These are phyloP conservation scores for Coniferiporia sulphurascens DNA, from an alignment of 1,284 basidiomycete genomes.

Conservation along the genomic window DNA sequence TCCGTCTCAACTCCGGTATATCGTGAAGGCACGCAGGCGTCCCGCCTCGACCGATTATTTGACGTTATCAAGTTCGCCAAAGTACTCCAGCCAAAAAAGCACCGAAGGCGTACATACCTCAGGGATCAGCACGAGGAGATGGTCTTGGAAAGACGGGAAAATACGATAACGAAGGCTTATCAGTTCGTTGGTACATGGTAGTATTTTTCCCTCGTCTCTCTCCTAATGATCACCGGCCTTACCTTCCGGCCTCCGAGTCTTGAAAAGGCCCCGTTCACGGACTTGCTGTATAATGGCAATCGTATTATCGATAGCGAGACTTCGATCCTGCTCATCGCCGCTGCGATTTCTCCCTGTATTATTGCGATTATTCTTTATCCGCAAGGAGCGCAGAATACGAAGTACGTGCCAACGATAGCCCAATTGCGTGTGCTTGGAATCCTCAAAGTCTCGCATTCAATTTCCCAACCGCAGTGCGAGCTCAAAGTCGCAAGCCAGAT, in stretches of 20 bases:
- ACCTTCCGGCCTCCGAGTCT: conserved; percentile 65
- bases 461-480: conserved; percentile 74
- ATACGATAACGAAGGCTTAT: too few species aligned
- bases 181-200: too few species aligned
- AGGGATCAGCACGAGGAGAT: conserved; percentile 16
- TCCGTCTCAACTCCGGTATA: conserved; percentile 7
- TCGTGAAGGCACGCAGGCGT: conserved; percentile 10
- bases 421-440: conserved; percentile 94
- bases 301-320: conserved; percentile 29
- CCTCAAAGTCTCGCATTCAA: conserved; percentile 82
- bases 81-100: conserved; percentile 7
- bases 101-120: background rate
- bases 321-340: conserved; percentile 15
- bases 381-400: background rate
- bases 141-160: background rate
- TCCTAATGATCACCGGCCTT: conserved; percentile 37
- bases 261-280: conserved; percentile 55
- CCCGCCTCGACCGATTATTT: background rate
- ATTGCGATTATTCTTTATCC: background rate
- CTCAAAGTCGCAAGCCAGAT: conserved; percentile 77
- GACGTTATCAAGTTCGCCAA: background rate
- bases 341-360: conserved; percentile 18
- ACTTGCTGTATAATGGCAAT: conserved; percentile 46
- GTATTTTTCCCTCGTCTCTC: too few species aligned
- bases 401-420: conserved; percentile 74